These are phyloP conservation scores for Neospermospora avenae DNA, from an alignment of 2,329 filamentous ascomycete species.

Conservation along the genomic window DNA sequence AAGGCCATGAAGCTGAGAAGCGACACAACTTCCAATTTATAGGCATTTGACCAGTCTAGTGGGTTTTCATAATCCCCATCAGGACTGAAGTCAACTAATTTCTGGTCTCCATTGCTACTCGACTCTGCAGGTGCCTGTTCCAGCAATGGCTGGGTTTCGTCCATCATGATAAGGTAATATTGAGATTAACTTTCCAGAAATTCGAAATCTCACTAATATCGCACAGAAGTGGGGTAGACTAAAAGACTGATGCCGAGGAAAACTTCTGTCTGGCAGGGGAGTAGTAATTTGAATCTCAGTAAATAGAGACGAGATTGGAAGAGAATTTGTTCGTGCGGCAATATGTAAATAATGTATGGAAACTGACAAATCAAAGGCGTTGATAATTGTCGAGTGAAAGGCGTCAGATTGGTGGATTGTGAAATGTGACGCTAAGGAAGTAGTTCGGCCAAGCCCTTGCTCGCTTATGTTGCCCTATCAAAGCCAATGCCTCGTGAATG, in stretches of 20 bases:
- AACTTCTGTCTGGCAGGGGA: too few relatives aligned
- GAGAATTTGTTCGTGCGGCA: not conserved
- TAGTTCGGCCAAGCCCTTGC: not conserved
- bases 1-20: conserved; percentile 54
- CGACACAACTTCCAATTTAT: conserved; percentile 52
- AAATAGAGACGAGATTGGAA: too few relatives aligned
- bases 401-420: not conserved
- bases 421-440: not conserved
- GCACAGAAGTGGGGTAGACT: not conserved
- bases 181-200: not conserved
- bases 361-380: not conserved
- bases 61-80: conserved; percentile 49
- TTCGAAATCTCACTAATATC: not conserved
- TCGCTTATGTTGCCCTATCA: not conserved
- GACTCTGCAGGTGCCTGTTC: conserved; percentile 1
- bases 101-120: conserved; percentile 5
- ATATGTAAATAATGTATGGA: not conserved
- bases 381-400: not conserved
- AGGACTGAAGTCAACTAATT: conserved; percentile 44
- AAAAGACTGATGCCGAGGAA: not conserved
- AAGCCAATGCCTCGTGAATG: not conserved
- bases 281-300: not conserved
- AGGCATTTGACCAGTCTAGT: conserved; percentile 48
- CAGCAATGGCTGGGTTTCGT: conserved; percentile 25
- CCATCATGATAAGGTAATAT: conserved; percentile 13